Evolutionary conservation across 148 eudicot species (phyloP).

Genomic region (Arctostaphylos glauca): DNA sequence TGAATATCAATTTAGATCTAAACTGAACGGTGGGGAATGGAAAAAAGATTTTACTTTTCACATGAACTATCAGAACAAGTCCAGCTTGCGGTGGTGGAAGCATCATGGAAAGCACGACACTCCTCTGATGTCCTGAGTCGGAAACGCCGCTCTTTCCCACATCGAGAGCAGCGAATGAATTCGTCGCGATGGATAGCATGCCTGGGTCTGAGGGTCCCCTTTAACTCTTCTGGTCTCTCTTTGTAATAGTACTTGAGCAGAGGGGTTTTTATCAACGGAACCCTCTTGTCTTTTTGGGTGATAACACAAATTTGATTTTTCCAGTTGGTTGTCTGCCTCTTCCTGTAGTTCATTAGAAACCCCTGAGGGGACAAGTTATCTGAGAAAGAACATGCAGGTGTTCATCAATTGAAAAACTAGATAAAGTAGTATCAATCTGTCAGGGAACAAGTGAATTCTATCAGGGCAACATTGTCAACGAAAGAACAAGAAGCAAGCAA

Average conservation of each 20-base stretch:
- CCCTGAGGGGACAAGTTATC: neutral
- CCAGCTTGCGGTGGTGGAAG: neutral
- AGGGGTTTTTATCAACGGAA: neutral
- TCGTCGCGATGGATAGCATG: neutral
- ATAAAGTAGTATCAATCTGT: neutral
- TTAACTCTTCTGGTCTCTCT: neutral
- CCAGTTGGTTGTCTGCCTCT: neutral
- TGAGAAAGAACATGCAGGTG: neutral
- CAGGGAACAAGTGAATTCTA: neutral
- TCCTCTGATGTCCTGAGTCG: neutral
- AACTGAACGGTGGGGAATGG: neutral
- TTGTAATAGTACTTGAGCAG: conserved; percentile 8
- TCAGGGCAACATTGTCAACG: neutral
- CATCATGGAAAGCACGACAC: conserved; percentile 3
- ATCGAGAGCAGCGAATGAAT: neutral
- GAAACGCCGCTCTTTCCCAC: neutral
- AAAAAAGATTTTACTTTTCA: neutral
- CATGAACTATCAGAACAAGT: neutral
- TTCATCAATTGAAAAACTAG: neutral
- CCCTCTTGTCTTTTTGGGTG: neutral
- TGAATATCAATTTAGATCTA: too few species aligned
- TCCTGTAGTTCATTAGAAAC: neutral
- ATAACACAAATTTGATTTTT: neutral
- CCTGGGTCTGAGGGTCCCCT: neutral
- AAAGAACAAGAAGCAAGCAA: too few species aligned